Evolutionary conservation across 73 alveolate species (phyloP).

Genomic region (Halteria grandinella): DNA sequence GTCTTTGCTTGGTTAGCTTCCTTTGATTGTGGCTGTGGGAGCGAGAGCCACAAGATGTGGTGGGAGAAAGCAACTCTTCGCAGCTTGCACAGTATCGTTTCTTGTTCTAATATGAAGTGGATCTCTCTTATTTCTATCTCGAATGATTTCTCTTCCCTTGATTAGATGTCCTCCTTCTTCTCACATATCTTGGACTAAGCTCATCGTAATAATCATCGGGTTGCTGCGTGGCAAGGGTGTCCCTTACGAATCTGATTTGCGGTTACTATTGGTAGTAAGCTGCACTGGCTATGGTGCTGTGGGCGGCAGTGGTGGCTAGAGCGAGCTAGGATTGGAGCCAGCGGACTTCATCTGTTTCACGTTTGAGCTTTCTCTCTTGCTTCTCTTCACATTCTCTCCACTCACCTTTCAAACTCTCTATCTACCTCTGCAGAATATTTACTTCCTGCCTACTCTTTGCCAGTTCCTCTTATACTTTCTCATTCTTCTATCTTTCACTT

Average conservation of each 20-base stretch:
- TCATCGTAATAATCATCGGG: too few relatives aligned
- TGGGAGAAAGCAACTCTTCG: too few relatives aligned
- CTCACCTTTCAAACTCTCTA: background rate
- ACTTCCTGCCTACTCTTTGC: background rate
- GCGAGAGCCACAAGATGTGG: too few relatives aligned
- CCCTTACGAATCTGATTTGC: too few relatives aligned
- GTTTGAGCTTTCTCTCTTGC: background rate
- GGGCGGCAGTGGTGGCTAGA: too few relatives aligned
- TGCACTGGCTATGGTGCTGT: too few relatives aligned
- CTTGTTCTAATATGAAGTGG: background rate
- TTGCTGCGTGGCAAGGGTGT: too few relatives aligned
- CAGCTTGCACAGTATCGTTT: background rate
- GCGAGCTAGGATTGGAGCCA: too few relatives aligned
- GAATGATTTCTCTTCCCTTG: too few relatives aligned
- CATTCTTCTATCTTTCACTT: background rate
- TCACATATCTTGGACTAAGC: too few relatives aligned
- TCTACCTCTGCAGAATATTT: background rate
- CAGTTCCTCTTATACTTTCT: background rate
- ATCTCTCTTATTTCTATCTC: background rate
- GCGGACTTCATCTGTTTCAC: conserved; percentile 13
- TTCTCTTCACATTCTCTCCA: conserved; percentile 5
- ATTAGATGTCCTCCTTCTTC: too few relatives aligned
- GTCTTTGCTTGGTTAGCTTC: background rate
- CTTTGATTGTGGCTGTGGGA: background rate
- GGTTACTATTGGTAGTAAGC: too few relatives aligned